phyloP scores from a whole-genome alignment of 768 basidiomycete genomes.

The Lactifluus hygrophoroides region DNA sequence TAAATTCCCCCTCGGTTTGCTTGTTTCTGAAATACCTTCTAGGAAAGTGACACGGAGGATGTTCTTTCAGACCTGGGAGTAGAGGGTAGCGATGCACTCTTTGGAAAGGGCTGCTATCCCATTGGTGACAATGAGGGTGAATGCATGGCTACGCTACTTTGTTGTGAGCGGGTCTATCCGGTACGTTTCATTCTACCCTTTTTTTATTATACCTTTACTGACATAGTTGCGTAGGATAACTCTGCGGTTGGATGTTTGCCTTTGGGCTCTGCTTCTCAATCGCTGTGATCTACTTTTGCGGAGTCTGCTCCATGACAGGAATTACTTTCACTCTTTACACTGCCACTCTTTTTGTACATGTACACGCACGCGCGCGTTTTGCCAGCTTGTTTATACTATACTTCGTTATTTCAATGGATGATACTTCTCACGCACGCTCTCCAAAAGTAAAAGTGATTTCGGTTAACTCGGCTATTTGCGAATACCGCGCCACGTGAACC shows the following conservation, averaged over 20 bases:
- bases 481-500: no score
- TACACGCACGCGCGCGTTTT: not conserved
- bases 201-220: not conserved
- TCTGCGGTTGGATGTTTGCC: not conserved
- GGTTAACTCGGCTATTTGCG: no score
- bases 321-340: slow-evolving; percentile 10
- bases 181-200: not conserved
- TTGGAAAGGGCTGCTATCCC: not conserved
- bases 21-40: not conserved
- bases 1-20: not conserved
- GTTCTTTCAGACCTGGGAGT: not conserved
- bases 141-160: not conserved
- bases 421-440: no score
- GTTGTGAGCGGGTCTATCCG: not conserved
- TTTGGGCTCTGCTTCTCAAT: no score
- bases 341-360: slow-evolving; percentile 13
- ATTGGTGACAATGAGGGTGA: not conserved
- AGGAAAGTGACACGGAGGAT: not conserved
- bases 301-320: not conserved
- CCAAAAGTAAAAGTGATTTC: no score
- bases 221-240: not conserved
- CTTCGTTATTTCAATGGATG: no score
- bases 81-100: not conserved
- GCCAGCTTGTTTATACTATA: no score
- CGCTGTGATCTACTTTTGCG: no score